Evolutionary conservation across 2,329 filamentous ascomycete genomes (phyloP).

Genomic region (Aureobasidium mangrovei): DNA sequence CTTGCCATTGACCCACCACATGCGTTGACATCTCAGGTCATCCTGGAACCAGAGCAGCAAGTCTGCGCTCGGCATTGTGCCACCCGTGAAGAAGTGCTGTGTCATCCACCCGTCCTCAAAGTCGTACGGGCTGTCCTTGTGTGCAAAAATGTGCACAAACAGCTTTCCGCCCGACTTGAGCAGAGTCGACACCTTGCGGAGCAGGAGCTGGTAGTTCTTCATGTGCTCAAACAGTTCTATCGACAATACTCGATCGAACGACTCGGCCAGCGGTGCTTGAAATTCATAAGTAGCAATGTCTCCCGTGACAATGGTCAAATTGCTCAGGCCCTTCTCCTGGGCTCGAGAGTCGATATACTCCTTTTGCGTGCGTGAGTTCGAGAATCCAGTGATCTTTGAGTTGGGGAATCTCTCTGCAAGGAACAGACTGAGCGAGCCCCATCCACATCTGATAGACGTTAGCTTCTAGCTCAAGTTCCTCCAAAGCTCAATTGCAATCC

Average conservation of each 20-base stretch:
- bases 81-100: slow-evolving; percentile 63
- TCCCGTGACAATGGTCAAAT: slow-evolving; percentile 56
- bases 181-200: slow-evolving; percentile 52
- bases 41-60: slow-evolving; percentile 58
- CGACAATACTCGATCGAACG: slow-evolving; percentile 57
- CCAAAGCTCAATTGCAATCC: slow-evolving; percentile 8
- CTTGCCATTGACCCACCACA: slow-evolving; percentile 64
- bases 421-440: slow-evolving; percentile 58
- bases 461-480: neutral
- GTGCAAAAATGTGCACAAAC: slow-evolving; percentile 61
- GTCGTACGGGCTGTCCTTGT: slow-evolving; percentile 58
- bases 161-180: slow-evolving; percentile 56
- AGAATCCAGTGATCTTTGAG: slow-evolving; percentile 56
- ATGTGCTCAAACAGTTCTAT: slow-evolving; percentile 70
- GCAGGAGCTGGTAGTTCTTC: slow-evolving; percentile 63
- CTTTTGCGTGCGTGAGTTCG: slow-evolving; percentile 62
- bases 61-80: slow-evolving; percentile 62
- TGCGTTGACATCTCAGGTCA: slow-evolving; percentile 49
- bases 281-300: slow-evolving; percentile 61
- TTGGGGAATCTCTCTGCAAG: slow-evolving; percentile 57
- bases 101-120: slow-evolving; percentile 69
- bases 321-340: slow-evolving; percentile 46
- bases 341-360: slow-evolving; percentile 55
- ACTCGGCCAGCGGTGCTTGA: slow-evolving; percentile 22
- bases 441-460: slow-evolving; percentile 48